These are phyloP conservation scores for Colletotrichum higginsianum DNA, from an alignment of 2,329 filamentous ascomycete genomes.

Conservation along the genomic window DNA sequence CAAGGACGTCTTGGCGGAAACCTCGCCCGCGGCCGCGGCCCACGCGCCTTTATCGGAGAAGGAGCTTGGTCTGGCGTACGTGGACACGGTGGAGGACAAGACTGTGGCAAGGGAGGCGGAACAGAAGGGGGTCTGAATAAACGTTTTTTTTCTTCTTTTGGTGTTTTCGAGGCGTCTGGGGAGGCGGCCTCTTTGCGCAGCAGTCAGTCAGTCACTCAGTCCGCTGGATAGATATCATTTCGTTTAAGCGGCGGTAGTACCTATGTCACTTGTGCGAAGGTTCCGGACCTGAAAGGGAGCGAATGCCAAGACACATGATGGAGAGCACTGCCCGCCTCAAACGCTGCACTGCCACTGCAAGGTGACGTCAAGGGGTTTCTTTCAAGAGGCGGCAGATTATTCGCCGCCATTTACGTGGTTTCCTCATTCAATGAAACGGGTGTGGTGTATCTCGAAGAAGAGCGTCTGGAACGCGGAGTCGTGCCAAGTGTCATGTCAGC, in stretches of 20 bases:
- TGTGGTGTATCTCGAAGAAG: neutral
- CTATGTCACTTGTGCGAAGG: neutral
- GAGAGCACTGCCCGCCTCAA: constrained; percentile 1
- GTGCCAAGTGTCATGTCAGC: constrained; percentile 2
- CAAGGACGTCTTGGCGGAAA: constrained; percentile 10
- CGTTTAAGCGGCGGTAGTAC: neutral
- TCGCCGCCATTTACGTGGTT: neutral
- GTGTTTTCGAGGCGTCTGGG: neutral
- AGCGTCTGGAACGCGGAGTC: neutral
- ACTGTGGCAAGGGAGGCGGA: neutral
- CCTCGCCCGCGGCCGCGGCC: neutral
- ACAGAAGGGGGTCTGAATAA: neutral
- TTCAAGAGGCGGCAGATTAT: neutral
- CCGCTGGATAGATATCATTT: too few species aligned
- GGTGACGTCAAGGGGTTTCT: neutral
- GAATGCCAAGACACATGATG: constrained; percentile 2
- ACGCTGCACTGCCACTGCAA: constrained; percentile 11
- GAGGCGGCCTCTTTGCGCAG: neutral
- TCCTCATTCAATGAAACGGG: neutral
- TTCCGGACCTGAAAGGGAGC: neutral
- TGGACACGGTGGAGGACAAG: neutral
- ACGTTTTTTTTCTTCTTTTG: too few species aligned
- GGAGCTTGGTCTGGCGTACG: neutral
- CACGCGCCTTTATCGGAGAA: constrained; percentile 6
- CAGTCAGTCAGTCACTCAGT: neutral